Conservation (phyloP, 1,284 basidiomycete genomes). For the Trametes hirsuta region DNA sequence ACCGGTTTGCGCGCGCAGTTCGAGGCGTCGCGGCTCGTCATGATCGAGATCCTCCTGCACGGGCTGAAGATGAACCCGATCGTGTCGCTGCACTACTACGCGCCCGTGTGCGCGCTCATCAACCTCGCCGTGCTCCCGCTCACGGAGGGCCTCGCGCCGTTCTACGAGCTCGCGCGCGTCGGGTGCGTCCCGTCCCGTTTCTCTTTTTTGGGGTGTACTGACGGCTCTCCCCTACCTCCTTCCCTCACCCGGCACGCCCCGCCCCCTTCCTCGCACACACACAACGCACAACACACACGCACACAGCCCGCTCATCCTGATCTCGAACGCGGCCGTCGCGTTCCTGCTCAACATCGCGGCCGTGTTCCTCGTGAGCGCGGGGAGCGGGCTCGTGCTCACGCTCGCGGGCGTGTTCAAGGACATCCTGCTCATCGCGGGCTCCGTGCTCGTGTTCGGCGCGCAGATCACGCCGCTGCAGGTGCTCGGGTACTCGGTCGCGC, state of each 20-base stretch:
- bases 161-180: constrained; percentile 73
- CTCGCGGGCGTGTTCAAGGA: constrained; percentile 96
- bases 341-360: constrained; percentile 93
- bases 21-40: constrained; percentile 89
- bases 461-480: constrained; percentile 85
- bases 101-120: constrained; percentile 92
- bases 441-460: constrained; percentile 83
- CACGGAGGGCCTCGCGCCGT: constrained; percentile 89
- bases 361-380: constrained; percentile 92
- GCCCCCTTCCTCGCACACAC: neutral
- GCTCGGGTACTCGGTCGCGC: constrained; percentile 83
- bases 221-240: too few relatives aligned
- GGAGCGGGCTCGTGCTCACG: constrained; percentile 87
- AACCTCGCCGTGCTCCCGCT: constrained; percentile 86
- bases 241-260: neutral
- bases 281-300: neutral
- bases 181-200: constrained; percentile 37
- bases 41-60: constrained; percentile 95
- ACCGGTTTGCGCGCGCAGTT: constrained; percentile 50
- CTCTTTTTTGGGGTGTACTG: too few relatives aligned
- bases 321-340: constrained; percentile 87
- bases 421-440: constrained; percentile 91
- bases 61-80: constrained; percentile 98
- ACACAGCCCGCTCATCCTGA: constrained; percentile 66
- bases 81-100: constrained; percentile 95